Evolutionary conservation across 2,329 filamentous ascomycete genomes (phyloP), one percentile per base, ranked within the genome.

Genomic region (Thelonectria blattea): DNA sequence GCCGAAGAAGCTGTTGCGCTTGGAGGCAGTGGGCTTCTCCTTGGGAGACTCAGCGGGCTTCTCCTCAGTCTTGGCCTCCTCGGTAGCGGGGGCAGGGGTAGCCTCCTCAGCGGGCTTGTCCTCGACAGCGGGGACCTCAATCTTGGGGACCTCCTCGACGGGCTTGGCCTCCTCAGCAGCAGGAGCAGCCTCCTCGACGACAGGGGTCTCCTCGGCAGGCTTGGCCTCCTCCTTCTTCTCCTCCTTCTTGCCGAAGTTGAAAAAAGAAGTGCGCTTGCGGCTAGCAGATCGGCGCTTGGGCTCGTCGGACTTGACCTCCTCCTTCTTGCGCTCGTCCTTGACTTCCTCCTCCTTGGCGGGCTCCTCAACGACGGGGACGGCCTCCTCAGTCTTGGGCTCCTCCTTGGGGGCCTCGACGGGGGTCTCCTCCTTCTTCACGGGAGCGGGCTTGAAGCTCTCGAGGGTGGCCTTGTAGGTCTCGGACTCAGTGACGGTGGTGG

Each of bases 401-500:
- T 76, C 76, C 63, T 74, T 70, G 48, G 65, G 49, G 53, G 65
- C 59, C 66, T 79, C 78, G 61, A 74, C 77, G 14, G 71, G 67
- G 65, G 76, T 75, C 68, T 75, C 74, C 68, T 79, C 77, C 75
- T 83, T 80, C 72, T 79, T 76, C 54, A 69, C 71, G 24, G 73
- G 70, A 65, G 76, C 73, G 39, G 83, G 83, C 78, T 86, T 86
- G 68, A 86, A 79, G 73, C 88, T 89, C 81, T 93, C 90, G 18
- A 95, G 79, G 67, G 91, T 88, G 71, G 86, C 83, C 88, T 97
- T 97, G 89, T 97, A 99, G 61, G 87, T 86, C 79, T 97, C 93
- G 71, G 88, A 89, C 78, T 89, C 88, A 65, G 86, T 85, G 70
- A 97, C 85, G 57, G 84, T 84, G 66, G 91, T 83, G 73, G 88